Evolutionary conservation across 1,284 basidiomycete genomes (phyloP), one percentile per base, ranked within the genome.

Genomic region (Hymenochaete sp.): DNA sequence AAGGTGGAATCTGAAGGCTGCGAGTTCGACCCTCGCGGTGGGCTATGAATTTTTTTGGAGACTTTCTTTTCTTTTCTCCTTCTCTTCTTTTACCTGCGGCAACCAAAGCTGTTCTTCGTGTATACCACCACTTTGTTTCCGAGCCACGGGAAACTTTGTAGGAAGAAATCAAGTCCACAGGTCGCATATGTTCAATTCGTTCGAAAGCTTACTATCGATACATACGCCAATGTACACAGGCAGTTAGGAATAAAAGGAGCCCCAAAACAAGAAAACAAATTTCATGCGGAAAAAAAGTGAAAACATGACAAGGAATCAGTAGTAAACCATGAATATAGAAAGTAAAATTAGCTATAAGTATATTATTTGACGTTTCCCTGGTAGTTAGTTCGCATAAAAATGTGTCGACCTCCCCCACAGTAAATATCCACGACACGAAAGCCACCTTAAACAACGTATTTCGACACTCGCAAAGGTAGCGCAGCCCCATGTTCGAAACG

Each of bases 1-100:
- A 3, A 16, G 21, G 32, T 3, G 28, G 14, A 16, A 79, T 82
- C 79, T 82, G 82, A 85, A 84, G 82, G 82, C 80, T 86, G 82
- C 79, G 80, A 83, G 82, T 86, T 85, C 82, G 82, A 86, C 81
- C 81, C 82, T 84, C 82, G 79, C 82, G 81, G 82, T 85, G 82
- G 82, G 80, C 82, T 83, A 80, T 22, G n/a, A n/a, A n/a, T n/a
- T n/a, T n/a, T n/a, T 35, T 21, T 31, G 28, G n/a, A 3, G 9
- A 9, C 2, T 25, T 44, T 37, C 19, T 28, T 21, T 32, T n/a
- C 33, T 44, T 37, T 41, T 28, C 3, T 25, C 26, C 13, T 27
- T 24, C 39, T 14, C 24, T 25, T 26, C 39, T 41, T 41, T 27
- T n/a, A 24, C n/a, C 10, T 13, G 13, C 25, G n/a, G 33, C 19